phyloP scores from a whole-genome alignment of 768 basidiomycete species.

The Suillus decipiens region DNA sequence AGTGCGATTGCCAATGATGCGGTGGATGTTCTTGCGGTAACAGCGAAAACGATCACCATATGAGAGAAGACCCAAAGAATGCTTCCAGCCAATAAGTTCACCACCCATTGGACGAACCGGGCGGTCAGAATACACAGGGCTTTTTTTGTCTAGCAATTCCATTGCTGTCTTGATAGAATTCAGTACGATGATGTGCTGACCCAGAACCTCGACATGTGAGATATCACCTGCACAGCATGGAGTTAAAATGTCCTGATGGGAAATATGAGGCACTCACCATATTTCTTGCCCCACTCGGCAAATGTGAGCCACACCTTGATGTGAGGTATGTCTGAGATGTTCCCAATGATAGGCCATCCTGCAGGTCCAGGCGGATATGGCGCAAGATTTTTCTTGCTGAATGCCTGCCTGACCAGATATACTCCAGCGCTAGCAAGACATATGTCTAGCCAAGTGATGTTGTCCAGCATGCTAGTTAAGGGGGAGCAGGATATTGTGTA shows the following conservation, averaged over 20 bases:
- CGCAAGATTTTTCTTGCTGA: constrained; percentile 22
- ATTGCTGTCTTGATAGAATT: constrained; percentile 52
- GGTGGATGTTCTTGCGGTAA: constrained; percentile 42
- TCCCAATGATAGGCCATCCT: constrained; percentile 45
- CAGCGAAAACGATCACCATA: constrained; percentile 43
- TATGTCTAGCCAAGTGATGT: constrained; percentile 32
- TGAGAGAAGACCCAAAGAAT: constrained; percentile 37
- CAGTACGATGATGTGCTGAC: constrained; percentile 57
- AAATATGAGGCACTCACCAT: constrained; percentile 30
- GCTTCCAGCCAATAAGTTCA: constrained; percentile 35
- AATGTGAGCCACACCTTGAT: constrained; percentile 47
- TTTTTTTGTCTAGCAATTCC: constrained; percentile 68
- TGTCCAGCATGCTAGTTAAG: constrained; percentile 17
- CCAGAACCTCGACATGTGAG: constrained; percentile 57
- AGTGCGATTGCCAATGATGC: constrained; percentile 41
- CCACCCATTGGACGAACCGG: constrained; percentile 46
- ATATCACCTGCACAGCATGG: constrained; percentile 49
- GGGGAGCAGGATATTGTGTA: not conserved
- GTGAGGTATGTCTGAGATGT: constrained; percentile 50
- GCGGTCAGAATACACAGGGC: constrained; percentile 64
- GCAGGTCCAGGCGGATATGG: constrained; percentile 50
- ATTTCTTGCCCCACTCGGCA: constrained; percentile 45
- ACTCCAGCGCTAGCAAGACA: constrained; percentile 31
- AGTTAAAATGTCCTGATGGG: not conserved
- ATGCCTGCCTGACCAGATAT: constrained; percentile 27